A percentile compares a stretch with the other conserved stretches of the same genome.
phyloP scores from a whole-genome alignment of 192 early-diverging fungal genomes.

The Thamnidium elegans region DNA sequence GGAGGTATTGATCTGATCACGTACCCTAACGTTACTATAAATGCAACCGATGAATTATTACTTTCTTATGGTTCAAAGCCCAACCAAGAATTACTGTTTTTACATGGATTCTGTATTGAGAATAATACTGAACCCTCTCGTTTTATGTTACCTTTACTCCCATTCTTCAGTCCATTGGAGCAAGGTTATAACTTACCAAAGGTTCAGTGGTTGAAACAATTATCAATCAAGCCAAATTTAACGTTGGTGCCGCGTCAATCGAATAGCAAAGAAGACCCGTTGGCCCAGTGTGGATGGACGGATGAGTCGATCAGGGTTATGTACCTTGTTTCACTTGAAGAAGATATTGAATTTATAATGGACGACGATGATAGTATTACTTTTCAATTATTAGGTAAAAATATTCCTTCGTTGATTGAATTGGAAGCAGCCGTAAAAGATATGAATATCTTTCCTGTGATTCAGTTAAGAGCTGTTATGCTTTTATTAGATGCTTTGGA shows the following conservation, averaged over 20 bases:
- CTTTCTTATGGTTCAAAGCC: conserved; percentile 70
- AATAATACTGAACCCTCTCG: conserved; percentile 47
- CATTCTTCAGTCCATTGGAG: conserved; percentile 19
- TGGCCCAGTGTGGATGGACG: conserved; percentile 14
- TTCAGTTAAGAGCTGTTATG: conserved; percentile 24
- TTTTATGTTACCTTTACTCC: conserved; percentile 19
- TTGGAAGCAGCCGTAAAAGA: not conserved
- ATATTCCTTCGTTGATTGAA: not conserved
- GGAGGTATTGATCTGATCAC: conserved; percentile 37
- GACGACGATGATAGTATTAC: not conserved
- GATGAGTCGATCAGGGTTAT: conserved; percentile 27
- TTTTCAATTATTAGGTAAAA: not conserved
- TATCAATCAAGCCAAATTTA: conserved; percentile 23
- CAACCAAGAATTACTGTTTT: conserved; percentile 66
- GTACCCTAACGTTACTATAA: conserved; percentile 5
- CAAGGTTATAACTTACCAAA: conserved; percentile 35
- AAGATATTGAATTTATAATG: conserved; percentile 31
- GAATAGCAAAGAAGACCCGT: not conserved
- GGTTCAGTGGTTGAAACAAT: conserved; percentile 31
- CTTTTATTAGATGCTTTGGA: conserved; percentile 20
- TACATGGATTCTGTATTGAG: conserved; percentile 61
- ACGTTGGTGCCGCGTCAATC: conserved; percentile 3
- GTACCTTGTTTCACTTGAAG: conserved; percentile 34
- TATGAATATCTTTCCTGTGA: not conserved
- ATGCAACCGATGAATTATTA: conserved; percentile 45